These are phyloP conservation scores for Ceratocystis lukuohia DNA, from an alignment of 2,329 filamentous ascomycete species.

Conservation along the genomic window DNA sequence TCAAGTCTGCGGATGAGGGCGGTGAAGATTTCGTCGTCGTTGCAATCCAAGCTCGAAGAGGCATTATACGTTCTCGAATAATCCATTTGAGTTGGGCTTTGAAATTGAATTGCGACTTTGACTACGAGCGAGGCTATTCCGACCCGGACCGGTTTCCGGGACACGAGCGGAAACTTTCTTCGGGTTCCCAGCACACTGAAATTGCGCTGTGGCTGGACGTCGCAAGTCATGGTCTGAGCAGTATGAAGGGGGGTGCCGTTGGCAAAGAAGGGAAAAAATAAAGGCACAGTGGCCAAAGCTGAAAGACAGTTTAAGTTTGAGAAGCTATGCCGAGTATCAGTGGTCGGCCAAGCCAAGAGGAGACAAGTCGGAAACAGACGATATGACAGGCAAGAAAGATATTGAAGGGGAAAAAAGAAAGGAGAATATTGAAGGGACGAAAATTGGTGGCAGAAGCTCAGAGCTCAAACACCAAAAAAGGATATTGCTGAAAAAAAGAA, in stretches of 20 bases:
- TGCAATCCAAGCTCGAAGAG: constrained; percentile 32
- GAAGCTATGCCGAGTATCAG: neutral
- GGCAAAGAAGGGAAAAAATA: constrained; percentile 30
- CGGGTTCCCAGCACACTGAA: constrained; percentile 23
- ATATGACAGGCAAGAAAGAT: neutral
- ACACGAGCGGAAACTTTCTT: constrained; percentile 26
- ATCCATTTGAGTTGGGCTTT: constrained; percentile 31
- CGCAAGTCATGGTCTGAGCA: constrained; percentile 16
- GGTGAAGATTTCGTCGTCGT: constrained; percentile 33
- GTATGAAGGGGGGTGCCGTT: constrained; percentile 25
- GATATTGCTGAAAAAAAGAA: neutral
- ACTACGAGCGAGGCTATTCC: constrained; percentile 27
- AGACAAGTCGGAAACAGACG: neutral
- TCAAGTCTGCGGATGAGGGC: constrained; percentile 38
- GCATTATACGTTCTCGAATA: constrained; percentile 36
- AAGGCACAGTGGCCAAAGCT: constrained; percentile 3
- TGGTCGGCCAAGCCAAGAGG: neutral
- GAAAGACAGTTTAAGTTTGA: neutral
- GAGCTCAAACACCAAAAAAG: neutral
- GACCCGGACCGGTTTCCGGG: constrained; percentile 19
- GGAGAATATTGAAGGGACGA: constrained; percentile 1
- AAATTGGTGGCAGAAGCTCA: neutral
- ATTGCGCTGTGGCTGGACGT: constrained; percentile 12
- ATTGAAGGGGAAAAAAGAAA: neutral
- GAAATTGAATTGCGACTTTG: constrained; percentile 34